These are phyloP conservation scores for Ammopiptanthus mongolicus DNA, from an alignment of 306 rosid genomes.

Conservation along the genomic window DNA sequence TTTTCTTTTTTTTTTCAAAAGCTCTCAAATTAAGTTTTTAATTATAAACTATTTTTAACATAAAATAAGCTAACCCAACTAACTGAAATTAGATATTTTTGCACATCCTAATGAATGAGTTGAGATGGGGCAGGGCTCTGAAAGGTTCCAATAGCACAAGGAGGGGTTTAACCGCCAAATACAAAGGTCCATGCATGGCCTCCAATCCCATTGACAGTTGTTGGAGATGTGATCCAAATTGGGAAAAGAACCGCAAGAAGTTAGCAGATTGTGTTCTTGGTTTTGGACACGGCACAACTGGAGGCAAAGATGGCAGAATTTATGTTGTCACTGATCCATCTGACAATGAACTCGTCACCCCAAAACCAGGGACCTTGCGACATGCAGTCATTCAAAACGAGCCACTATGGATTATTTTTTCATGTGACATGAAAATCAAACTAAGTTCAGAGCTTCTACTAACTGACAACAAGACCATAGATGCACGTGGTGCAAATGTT, in stretches of 20 bases:
- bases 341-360: slow-evolving; percentile 30
- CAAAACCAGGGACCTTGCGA: slow-evolving; percentile 43
- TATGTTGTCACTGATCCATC: slow-evolving; percentile 35
- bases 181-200: slow-evolving; percentile 30
- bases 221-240: slow-evolving; percentile 49
- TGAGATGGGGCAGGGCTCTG: slow-evolving; percentile 13
- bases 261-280: slow-evolving; percentile 45
- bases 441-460: slow-evolving; percentile 22
- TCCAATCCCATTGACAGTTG: slow-evolving; percentile 46
- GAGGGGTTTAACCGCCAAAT: slow-evolving; percentile 15
- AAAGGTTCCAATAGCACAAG: slow-evolving; percentile 17
- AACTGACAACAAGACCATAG: slow-evolving; percentile 39
- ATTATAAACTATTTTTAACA: too few relatives aligned
- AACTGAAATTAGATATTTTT: too few relatives aligned
- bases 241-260: slow-evolving; percentile 39
- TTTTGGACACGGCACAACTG: slow-evolving; percentile 38
- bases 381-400: slow-evolving; percentile 23
- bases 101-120: neutral
- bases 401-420: slow-evolving; percentile 51
- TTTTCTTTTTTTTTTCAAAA: too few relatives aligned
- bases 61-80: neutral
- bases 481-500: slow-evolving; percentile 47
- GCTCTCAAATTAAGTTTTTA: too few relatives aligned
- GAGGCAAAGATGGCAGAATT: slow-evolving; percentile 43
- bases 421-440: slow-evolving; percentile 29